Percentiles rank a stretch among this genome's conserved stretches.
These are phyloP conservation scores for Schizosaccharomyces japonicus DNA, from an alignment of 805 yeast genomes.

Conservation along the genomic window DNA sequence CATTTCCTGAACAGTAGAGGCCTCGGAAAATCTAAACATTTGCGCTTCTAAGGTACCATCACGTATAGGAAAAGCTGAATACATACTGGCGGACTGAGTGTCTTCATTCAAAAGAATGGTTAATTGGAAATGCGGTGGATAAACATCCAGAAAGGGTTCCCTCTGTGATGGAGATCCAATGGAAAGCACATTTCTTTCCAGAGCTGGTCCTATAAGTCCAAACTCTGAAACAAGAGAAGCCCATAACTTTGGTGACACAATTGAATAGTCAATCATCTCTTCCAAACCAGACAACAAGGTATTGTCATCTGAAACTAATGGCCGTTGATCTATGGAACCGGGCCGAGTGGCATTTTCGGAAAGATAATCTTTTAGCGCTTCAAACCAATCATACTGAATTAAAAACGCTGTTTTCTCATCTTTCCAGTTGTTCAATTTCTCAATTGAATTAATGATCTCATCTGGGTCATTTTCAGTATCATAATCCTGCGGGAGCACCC, in stretches of 20 bases:
- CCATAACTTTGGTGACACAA: conserved; percentile 10
- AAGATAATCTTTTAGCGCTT: neutral
- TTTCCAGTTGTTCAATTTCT: neutral
- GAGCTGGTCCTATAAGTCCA: neutral
- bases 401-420: neutral
- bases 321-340: conserved; percentile 9
- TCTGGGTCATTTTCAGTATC: too few relatives aligned
- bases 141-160: neutral
- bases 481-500: too few relatives aligned
- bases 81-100: neutral
- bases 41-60: neutral
- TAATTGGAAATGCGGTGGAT: too few relatives aligned
- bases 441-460: neutral
- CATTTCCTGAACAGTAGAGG: neutral
- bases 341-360: conserved; percentile 2
- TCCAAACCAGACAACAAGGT: neutral
- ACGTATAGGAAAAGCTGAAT: neutral
- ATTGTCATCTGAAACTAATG: conserved; percentile 6
- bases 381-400: neutral
- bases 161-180: neutral
- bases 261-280: conserved; percentile 6
- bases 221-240: conserved; percentile 3
- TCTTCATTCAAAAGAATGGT: neutral
- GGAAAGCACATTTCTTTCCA: neutral
- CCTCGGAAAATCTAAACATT: neutral